Evolutionary conservation across 176 grass and related monocot genomes (phyloP), one percentile per base, ranked within the genome.

Genomic region (Canna indica): DNA sequence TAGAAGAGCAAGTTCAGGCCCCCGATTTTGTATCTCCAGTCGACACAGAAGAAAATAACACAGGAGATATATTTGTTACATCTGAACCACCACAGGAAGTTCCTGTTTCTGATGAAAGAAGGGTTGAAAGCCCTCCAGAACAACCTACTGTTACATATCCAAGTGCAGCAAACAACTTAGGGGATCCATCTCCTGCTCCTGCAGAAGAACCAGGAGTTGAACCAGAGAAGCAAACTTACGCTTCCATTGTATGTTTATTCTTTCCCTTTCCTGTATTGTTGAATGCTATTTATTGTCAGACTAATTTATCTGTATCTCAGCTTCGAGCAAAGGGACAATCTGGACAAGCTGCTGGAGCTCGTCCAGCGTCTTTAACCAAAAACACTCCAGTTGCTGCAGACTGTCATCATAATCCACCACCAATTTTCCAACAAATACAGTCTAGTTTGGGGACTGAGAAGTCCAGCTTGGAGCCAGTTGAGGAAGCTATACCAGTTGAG

Each of bases 191-290:
- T 77, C 70, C 41, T 72, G 46, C 14, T 47, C 83, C 69, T 16
- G 69, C 79, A 31, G 83, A 85, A 15, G 88, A 97, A 73, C 81
- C 86, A 79, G 71, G 79, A 60, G 84, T 67, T 26, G 93, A 92
- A 59, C 84, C 84, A 30, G 63, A 83, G 64, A 97, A 92, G 80
- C 87, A 89, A 47, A 91, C 88, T 30, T 97, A 97, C 57, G 93
- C 93, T 75, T 91, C 93, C 75, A 89, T 93, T 66, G 94, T 99
- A 93, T 73, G 83, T 59, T 15, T 9, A 74, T 61, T 31, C 71
- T 59, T 70, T 17, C 61, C 13, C 29, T 45, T 14, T 57, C 35
- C 34, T 29, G 29, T 48, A 47, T 13, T 75, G 13, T 81, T 29
- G 5, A 41, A 64, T 67, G 26, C 8, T 16, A 36, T 85, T 71